Evolutionary conservation across 306 rosid genomes (phyloP).

Genomic region (Fagus sylvatica): DNA sequence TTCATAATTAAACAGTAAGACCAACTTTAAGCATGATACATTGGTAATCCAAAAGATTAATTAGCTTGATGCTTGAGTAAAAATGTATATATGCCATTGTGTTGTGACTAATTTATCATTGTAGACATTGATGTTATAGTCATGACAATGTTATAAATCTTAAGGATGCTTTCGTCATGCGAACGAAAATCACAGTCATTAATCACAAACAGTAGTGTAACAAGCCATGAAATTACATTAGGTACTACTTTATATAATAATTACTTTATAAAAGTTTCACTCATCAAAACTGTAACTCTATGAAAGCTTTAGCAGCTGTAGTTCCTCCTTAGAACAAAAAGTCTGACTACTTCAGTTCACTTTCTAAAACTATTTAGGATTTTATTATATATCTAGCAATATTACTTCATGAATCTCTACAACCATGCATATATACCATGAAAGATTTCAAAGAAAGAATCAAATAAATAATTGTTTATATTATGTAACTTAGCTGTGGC

Average conservation of each 20-base stretch:
- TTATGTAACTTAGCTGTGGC: not conserved
- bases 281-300: too few relatives aligned
- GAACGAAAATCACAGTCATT: not conserved
- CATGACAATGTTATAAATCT: not conserved
- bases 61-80: not conserved
- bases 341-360: not conserved
- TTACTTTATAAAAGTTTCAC: too few relatives aligned
- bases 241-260: not conserved
- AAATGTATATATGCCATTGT: not conserved
- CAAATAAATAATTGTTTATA: not conserved
- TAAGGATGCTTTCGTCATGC: not conserved
- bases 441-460: not conserved
- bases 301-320: too few relatives aligned
- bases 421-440: not conserved
- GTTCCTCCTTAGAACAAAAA: too few relatives aligned
- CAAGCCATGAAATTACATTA: not conserved
- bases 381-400: not conserved
- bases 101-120: not conserved
- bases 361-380: not conserved
- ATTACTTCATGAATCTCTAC: not conserved
- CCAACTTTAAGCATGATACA: not conserved
- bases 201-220: not conserved
- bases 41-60: not conserved
- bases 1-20: constrained; percentile 3
- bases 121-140: not conserved